Conservation (phyloP, 73 alveolate species). For the Stentor coeruleus region DNA sequence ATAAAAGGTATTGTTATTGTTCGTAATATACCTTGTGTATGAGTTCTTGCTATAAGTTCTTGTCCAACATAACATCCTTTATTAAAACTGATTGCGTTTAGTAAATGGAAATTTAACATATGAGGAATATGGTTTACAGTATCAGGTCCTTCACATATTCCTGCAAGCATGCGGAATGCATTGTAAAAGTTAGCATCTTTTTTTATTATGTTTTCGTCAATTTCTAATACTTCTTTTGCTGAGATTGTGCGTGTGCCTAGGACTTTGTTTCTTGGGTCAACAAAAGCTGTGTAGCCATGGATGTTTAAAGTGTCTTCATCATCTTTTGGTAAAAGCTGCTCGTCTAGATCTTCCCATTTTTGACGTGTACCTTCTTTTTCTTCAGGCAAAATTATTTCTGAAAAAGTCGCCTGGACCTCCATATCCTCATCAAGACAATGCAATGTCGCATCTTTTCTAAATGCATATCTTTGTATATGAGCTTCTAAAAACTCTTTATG, state of each 20-base stretch:
- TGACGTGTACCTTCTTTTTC: background rate
- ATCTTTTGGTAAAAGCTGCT: background rate
- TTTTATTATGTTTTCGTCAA: background rate
- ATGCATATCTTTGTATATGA: background rate
- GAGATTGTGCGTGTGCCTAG: background rate
- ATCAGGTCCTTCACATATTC: slow-evolving; percentile 47
- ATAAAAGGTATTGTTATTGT: slow-evolving; percentile 32
- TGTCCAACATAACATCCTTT: slow-evolving; percentile 83
- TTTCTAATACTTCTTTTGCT: background rate
- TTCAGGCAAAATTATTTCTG: background rate
- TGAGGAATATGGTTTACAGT: slow-evolving; percentile 51
- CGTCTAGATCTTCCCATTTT: background rate
- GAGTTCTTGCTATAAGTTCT: slow-evolving; percentile 67
- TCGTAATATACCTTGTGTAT: slow-evolving; percentile 60
- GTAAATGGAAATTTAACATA: slow-evolving; percentile 35
- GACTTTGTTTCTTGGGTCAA: background rate
- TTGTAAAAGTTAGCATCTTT: background rate
- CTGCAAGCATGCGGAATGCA: background rate
- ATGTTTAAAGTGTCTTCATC: too few relatives aligned
- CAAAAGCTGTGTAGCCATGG: background rate
- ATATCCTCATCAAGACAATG: background rate
- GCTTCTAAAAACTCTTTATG: background rate
- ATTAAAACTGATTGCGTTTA: slow-evolving; percentile 48
- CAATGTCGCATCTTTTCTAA: background rate
- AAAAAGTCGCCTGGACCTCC: background rate